Percentiles rank a stretch among this genome's conserved stretches.
phyloP scores from a whole-genome alignment of 2,329 filamentous ascomycete species.

The Aspergillus glaucus region DNA sequence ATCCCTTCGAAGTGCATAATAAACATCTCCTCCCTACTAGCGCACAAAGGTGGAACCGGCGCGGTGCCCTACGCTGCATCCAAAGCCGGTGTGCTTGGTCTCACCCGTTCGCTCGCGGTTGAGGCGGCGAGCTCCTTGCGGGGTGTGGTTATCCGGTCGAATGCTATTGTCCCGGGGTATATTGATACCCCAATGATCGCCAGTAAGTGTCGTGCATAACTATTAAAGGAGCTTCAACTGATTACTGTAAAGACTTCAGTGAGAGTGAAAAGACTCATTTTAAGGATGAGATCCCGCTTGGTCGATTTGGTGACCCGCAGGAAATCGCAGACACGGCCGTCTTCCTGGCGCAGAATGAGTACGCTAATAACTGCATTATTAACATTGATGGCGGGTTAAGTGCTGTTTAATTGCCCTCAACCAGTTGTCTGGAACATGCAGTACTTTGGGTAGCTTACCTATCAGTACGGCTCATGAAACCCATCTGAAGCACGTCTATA shows the following conservation, averaged over 20 bases:
- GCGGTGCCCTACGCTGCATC: conserved; percentile 69
- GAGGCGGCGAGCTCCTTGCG: conserved; percentile 46
- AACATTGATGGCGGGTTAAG: conserved; percentile 82
- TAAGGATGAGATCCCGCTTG: conserved; percentile 53
- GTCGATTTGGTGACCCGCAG: conserved; percentile 59
- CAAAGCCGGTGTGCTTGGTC: conserved; percentile 72
- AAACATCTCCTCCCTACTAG: conserved; percentile 74
- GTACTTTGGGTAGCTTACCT: too few relatives aligned
- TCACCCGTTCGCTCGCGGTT: conserved; percentile 31
- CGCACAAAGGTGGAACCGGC: conserved; percentile 61
- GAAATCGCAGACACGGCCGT: conserved; percentile 78
- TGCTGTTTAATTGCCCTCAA: conserved; percentile 42
- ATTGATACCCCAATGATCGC: conserved; percentile 74
- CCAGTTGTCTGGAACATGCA: too few relatives aligned
- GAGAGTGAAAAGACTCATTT: conserved; percentile 22
- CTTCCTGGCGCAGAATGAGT: conserved; percentile 71
- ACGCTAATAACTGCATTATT: conserved; percentile 80
- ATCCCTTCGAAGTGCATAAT: conserved; percentile 64
- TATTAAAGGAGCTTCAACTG: too few relatives aligned
- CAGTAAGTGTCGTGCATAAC: conserved; percentile 42
- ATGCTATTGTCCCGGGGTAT: conserved; percentile 77
- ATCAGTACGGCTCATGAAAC: too few relatives aligned
- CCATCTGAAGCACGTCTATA: too few relatives aligned
- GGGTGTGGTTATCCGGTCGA: conserved; percentile 63
- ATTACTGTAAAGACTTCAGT: conserved; percentile 20